A percentile compares a stretch with the other conserved stretches of the same genome.
These are phyloP conservation scores for Nicotiana knightiana DNA, from an alignment of 257 asterid genomes.

Conservation along the genomic window DNA sequence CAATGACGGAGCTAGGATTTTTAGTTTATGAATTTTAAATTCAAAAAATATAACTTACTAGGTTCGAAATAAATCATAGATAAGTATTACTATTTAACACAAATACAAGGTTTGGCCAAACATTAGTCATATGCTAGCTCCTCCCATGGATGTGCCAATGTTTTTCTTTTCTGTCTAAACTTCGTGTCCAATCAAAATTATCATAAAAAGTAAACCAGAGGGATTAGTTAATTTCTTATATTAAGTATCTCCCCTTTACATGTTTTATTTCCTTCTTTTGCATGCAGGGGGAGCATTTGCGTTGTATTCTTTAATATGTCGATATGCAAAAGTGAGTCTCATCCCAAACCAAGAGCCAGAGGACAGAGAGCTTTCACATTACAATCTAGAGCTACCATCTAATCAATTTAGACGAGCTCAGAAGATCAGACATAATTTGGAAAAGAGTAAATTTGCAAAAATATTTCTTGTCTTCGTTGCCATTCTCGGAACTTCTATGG, in stretches of 20 bases:
- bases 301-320: conserved; percentile 56
- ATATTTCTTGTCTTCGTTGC: conserved; percentile 46
- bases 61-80: too few relatives aligned
- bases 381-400: conserved; percentile 43
- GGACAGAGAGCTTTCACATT: conserved; percentile 54
- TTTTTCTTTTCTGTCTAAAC: too few relatives aligned
- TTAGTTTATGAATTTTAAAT: too few relatives aligned
- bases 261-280: not conserved
- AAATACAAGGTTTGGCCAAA: too few relatives aligned
- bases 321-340: conserved; percentile 62
- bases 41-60: too few relatives aligned
- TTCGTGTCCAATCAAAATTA: too few relatives aligned
- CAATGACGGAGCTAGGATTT: accelerated
- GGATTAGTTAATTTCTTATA: not conserved
- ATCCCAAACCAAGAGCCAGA: conserved; percentile 67
- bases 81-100: too few relatives aligned
- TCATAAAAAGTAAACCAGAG: not conserved
- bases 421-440: conserved; percentile 40
- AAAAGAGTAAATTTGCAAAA: conserved; percentile 44
- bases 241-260: too few relatives aligned
- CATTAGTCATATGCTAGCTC: too few relatives aligned
- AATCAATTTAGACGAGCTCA: conserved; percentile 40
- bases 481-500: conserved; percentile 81
- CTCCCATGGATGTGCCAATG: too few relatives aligned
- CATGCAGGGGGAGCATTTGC: conserved; percentile 78